phyloP scores from a whole-genome alignment of 2,329 filamentous ascomycete genomes.

The Phialophora tarda region DNA sequence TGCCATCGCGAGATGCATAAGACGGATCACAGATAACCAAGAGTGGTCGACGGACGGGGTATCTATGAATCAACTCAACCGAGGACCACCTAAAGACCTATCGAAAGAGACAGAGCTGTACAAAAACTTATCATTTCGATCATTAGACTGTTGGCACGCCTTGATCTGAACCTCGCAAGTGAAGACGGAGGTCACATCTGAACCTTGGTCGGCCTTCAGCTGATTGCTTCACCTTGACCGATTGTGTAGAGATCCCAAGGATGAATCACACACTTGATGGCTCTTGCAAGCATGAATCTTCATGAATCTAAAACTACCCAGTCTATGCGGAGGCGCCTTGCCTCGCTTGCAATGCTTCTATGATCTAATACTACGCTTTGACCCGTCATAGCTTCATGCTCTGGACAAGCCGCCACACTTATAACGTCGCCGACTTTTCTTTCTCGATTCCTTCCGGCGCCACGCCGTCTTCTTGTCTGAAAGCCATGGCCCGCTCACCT shows the following conservation, averaged over 20 bases:
- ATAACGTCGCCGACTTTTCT: conserved; percentile 7
- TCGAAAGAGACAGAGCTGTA: background rate
- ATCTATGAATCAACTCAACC: background rate
- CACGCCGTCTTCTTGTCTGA: background rate
- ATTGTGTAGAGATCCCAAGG: background rate
- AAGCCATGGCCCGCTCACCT: background rate
- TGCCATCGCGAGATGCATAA: background rate
- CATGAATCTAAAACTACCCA: background rate
- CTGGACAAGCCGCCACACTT: background rate
- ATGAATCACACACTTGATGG: background rate
- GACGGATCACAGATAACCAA: background rate
- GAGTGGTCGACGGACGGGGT: background rate
- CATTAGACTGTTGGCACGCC: background rate
- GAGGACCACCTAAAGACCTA: background rate
- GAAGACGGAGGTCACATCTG: background rate
- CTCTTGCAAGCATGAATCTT: background rate
- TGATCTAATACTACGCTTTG: conserved; percentile 8
- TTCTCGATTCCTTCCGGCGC: background rate
- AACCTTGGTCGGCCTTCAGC: background rate
- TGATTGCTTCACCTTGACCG: background rate
- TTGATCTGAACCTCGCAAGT: background rate
- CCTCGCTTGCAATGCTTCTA: background rate
- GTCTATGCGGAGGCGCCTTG: conserved; percentile 11
- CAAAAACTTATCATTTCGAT: background rate
- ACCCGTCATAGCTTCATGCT: background rate